Base-by-base conservation (phyloP, 352 stramenopile species). In the Blastocystis sp. region DNA sequence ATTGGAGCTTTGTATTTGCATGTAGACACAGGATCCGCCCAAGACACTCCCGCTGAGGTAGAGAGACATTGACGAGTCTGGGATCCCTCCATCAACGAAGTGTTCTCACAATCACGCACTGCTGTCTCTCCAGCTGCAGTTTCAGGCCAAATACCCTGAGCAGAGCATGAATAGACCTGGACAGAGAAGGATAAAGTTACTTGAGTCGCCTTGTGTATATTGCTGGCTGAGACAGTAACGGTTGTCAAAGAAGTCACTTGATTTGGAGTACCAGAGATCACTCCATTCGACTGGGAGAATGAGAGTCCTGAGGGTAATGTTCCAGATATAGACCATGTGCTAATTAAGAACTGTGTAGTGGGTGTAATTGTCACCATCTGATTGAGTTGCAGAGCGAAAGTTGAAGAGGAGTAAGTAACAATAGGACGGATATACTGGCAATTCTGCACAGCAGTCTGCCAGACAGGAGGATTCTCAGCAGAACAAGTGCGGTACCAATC, bases 1-100 rank as follows among this genome's bases (percentile, higher is more conserved):
- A 62, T 62, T 17, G 78, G 78, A 33, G 78, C 66, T 33, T 78
- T 89, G 48, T 68, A 89, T 56, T 89, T 76, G 66, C 78, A 89
- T 4, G 40, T 76, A 40, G 73, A 58, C 37, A 78, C 78, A 17
- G 57, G 22, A n/a, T 89, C 78, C 30, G 15, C 78, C 78, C 78
- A 89, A 2, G 73, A n/a, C n/a, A 66, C 73, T 30, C 24, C 59
- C 33, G 37, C 22, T 54, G 42, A 40, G 1, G n/a, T 48, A 35
- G 33, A 68, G 44, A 44, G 33, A 33, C 78, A 89, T 4, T 51
- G 27, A 40, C 78, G 78, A 30, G n/a, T 78, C n/a, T 42, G 17
- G 13, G 68, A 57, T 30, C 78, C 78, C 42, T 89, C 78, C 42
- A 62, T 79, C 27, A 76, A 40, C 40, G 40, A 19, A 27, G 44